A percentile compares a stretch with the other conserved stretches of the same genome.
Evolutionary conservation across 371 early-diverging fungal genomes (phyloP).

Genomic region (Rhizopus sp.): DNA sequence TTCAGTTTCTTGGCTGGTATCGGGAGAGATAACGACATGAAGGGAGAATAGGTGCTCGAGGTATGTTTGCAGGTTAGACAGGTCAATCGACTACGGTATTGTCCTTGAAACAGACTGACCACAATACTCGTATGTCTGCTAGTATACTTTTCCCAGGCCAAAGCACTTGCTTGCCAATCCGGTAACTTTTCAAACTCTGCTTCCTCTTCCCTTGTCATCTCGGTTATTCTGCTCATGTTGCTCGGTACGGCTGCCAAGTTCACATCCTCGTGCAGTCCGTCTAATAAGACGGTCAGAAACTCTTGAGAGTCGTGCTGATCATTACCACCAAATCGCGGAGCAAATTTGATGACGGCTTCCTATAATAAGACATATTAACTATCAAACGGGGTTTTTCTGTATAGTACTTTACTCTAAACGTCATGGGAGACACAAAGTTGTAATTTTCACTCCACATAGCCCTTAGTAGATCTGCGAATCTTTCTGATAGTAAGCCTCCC

Average conservation of each 20-base stretch:
- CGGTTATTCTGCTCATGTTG: not conserved
- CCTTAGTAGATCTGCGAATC: conserved; percentile 64
- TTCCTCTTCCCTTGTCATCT: conserved; percentile 28
- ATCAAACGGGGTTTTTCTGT: not conserved
- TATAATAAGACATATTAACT: conserved; percentile 17
- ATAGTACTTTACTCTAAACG: conserved; percentile 50
- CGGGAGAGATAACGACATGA: conserved; percentile 92
- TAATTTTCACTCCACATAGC: conserved; percentile 66
- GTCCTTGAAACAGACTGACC: conserved; percentile 90
- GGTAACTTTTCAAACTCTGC: conserved; percentile 42
- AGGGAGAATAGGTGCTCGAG: conserved; percentile 89
- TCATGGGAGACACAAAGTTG: conserved; percentile 52
- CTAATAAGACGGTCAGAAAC: conserved; percentile 70
- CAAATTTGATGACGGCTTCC: conserved; percentile 63
- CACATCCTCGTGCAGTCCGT: conserved; percentile 79
- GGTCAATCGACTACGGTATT: conserved; percentile 73
- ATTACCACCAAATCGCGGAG: conserved; percentile 62
- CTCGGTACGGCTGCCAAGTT: conserved; percentile 34
- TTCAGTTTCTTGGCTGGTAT: conserved; percentile 66
- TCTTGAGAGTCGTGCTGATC: conserved; percentile 87
- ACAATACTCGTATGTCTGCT: conserved; percentile 85
- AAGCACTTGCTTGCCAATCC: conserved; percentile 57
- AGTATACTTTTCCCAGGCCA: conserved; percentile 83
- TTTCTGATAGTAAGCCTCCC: conserved; percentile 66
- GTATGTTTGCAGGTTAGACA: conserved; percentile 86